Evolutionary conservation across 768 basidiomycete genomes (phyloP).

Genomic region (Vararia minispora): DNA sequence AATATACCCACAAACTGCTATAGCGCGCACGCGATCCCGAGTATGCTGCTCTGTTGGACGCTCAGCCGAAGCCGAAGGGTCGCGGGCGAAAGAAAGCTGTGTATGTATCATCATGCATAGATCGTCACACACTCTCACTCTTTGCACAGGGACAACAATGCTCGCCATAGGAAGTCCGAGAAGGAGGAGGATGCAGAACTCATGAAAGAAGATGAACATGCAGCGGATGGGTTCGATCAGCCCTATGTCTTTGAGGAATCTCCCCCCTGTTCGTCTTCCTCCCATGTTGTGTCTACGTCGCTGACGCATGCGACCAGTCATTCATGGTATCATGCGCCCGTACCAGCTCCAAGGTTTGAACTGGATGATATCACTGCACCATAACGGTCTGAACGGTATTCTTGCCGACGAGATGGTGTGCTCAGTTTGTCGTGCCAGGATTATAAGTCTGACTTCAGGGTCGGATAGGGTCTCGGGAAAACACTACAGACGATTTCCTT

Average conservation of each 20-base stretch:
- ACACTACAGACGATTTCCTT: slow-evolving; percentile 98
- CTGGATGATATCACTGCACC: slow-evolving; percentile 95
- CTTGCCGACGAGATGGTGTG: slow-evolving; percentile 91
- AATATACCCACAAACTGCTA: neutral
- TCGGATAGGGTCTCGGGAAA: slow-evolving; percentile 81
- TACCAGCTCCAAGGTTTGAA: slow-evolving; percentile 96
- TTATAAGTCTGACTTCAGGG: slow-evolving; percentile 2
- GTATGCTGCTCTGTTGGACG: slow-evolving; percentile 82
- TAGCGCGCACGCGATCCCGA: slow-evolving; percentile 86
- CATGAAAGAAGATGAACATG: slow-evolving; percentile 75
- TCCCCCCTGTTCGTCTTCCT: slow-evolving; percentile 56
- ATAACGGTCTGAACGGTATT: slow-evolving; percentile 95
- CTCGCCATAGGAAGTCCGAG: slow-evolving; percentile 89
- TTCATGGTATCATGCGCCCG: slow-evolving; percentile 81
- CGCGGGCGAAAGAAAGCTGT: slow-evolving; percentile 74
- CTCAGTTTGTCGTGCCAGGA: slow-evolving; percentile 2
- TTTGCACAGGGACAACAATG: slow-evolving; percentile 48
- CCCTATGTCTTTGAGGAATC: slow-evolving; percentile 93
- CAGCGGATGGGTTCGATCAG: slow-evolving; percentile 74
- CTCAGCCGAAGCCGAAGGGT: slow-evolving; percentile 78
- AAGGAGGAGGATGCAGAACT: slow-evolving; percentile 98
- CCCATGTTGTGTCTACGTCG: neutral
- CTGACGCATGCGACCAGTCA: slow-evolving; percentile 36
- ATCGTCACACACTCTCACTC: neutral
- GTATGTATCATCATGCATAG: slow-evolving; percentile 30